Evolutionary conservation across 345 rosid species (phyloP), one percentile per base, ranked within the genome.

Genomic region (Rhodomyrtus tomentosa): DNA sequence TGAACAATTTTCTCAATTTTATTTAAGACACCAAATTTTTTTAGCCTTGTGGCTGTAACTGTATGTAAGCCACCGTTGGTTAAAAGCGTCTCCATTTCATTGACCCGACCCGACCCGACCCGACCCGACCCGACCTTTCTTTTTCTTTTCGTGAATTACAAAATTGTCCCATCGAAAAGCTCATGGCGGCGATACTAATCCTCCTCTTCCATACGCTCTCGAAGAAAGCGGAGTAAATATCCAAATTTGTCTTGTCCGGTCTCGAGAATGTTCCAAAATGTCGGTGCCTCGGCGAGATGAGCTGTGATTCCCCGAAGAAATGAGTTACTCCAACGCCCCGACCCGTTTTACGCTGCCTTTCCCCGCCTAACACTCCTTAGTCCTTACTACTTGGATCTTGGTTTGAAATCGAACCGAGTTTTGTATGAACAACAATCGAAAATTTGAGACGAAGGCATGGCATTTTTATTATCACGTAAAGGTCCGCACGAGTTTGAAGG

Each of bases 401-500:
- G n/a, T n/a, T n/a, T 14, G 73, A 59, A 59, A 29, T 59, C 1
- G 72, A 58, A 58, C 2, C 2, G 20, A 55, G 29, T 22, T 25
- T 55, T 0, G 59, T 3, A 55, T 55, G 10, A 24, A 25, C 7
- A 24, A 13, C 1, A 2, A 36, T 56, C n/a, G 36, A 56, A n/a
- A 56, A n/a, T 56, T 56, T 25, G 73, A 21, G 2, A 15, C 15
- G 20, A 59, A 29, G 40, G 40, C 11, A 21, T 59, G 74, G 7
- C 10, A 13, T 6, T 59, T 0, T 3, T 29, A 10, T 59, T 36
- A 59, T 3, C 21, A 59, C 21, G 3, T 2, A 4, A 29, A 20
- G 2, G 73, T 27, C 73, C 29, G 21, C 73, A 29, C 29, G 40
- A 29, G 38, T 15, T 27, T 3, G 21, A 27, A 59, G 29, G 96